phyloP scores from a whole-genome alignment of 768 basidiomycete species.

The Chiua virens region DNA sequence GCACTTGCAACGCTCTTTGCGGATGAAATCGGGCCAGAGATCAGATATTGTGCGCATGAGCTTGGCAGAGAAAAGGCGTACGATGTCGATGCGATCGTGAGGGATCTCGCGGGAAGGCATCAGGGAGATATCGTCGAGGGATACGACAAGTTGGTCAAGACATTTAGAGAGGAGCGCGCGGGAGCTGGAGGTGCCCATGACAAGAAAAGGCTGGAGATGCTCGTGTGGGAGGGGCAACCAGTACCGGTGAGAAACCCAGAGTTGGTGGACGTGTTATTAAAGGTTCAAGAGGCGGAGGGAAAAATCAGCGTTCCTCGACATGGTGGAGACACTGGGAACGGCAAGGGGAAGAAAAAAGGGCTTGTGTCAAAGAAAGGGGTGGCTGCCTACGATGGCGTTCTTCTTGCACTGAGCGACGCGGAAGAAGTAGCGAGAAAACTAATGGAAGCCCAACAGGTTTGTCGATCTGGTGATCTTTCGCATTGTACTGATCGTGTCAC shows the following conservation, averaged over 20 bases:
- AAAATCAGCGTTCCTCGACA: slow-evolving; percentile 46
- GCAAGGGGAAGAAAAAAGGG: slow-evolving; percentile 39
- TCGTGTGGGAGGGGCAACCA: slow-evolving; percentile 79
- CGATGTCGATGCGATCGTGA: slow-evolving; percentile 74
- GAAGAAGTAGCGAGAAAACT: slow-evolving; percentile 82
- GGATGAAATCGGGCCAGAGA: slow-evolving; percentile 88
- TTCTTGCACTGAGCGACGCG: slow-evolving; percentile 85
- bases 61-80: slow-evolving; percentile 77
- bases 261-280: slow-evolving; percentile 82
- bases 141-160: slow-evolving; percentile 53
- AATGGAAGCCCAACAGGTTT: slow-evolving; percentile 81
- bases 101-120: slow-evolving; percentile 57
- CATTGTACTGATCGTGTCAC: slow-evolving; percentile 18
- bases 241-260: slow-evolving; percentile 90
- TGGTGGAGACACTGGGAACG: slow-evolving; percentile 18
- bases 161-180: slow-evolving; percentile 46
- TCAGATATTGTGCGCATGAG: slow-evolving; percentile 90
- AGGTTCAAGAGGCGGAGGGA: slow-evolving; percentile 75
- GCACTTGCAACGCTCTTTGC: slow-evolving; percentile 82
- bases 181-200: slow-evolving; percentile 37
- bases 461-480: slow-evolving; percentile 1
- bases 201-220: slow-evolving; percentile 55
- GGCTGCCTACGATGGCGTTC: slow-evolving; percentile 83
- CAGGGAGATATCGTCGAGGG: slow-evolving; percentile 62
- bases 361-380: slow-evolving; percentile 68